Evolutionary conservation across 441 rosid genomes (phyloP).

Genomic region (Cnidoscolus chayamansa): DNA sequence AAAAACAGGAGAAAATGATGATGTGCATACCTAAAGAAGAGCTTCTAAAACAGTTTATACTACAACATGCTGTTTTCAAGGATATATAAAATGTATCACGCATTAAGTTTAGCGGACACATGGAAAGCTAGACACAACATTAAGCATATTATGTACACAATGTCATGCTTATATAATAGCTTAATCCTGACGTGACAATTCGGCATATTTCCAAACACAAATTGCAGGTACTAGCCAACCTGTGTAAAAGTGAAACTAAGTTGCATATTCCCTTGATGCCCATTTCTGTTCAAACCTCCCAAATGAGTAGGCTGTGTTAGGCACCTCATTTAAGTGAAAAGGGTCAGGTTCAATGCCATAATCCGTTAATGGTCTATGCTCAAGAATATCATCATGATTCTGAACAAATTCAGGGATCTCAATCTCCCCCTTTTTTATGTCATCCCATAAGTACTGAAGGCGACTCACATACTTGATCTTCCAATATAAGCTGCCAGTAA

Average conservation of each 20-base stretch:
- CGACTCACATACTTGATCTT: conserved; percentile 74
- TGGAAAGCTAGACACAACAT: background rate
- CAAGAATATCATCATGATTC: conserved; percentile 65
- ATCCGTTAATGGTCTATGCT: conserved; percentile 65
- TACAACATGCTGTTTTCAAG: background rate
- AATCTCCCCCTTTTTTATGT: conserved; percentile 63
- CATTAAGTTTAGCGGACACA: conserved; percentile 1
- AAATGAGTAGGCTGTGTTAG: conserved; percentile 46
- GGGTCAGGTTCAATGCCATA: conserved; percentile 92
- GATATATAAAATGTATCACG: background rate
- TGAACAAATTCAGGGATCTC: conserved; percentile 73
- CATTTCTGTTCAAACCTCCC: conserved; percentile 66
- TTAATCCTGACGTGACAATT: background rate
- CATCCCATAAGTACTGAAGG: conserved; percentile 73
- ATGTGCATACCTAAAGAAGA: background rate
- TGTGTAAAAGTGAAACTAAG: conserved; percentile 16
- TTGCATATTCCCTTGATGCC: conserved; percentile 48
- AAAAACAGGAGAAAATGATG: background rate
- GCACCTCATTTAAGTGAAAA: conserved; percentile 54
- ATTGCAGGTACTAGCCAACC: background rate
- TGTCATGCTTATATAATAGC: background rate
- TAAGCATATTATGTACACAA: background rate
- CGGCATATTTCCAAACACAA: background rate
- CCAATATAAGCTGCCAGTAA: conserved; percentile 52
- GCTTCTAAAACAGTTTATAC: background rate